Evolutionary conservation across 2,329 filamentous ascomycete genomes (phyloP), one percentile per base, ranked within the genome.

Genomic region (Arthrobotrys sinensis): DNA sequence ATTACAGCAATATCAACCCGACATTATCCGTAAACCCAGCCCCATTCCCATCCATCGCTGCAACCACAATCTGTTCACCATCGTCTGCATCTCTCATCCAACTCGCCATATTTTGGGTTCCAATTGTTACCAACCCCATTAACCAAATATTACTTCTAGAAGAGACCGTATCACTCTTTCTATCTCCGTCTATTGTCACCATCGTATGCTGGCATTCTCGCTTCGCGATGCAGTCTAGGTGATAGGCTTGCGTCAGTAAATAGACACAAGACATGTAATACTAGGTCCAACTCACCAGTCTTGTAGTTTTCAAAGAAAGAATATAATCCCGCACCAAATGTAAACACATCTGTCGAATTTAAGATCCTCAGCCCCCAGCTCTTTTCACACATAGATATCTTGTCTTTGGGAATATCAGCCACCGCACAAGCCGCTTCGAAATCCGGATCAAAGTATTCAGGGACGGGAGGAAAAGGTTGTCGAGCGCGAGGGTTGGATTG

Each of bases 401-500:
- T 69, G 2, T 79, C 69, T 24, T 38, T 5, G 4, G 66, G 28
- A 3, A 60, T 10, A 28, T 65, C 40, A 0, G 73, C 46, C 12
- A 1, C 36, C 10, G n/a, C 57, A 36, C 69, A 65, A 12, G 28
- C 19, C 1, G 32, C 79, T 66, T 65, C 63, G 40, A 55, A 76
- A 83, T 84, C 81, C 5, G 70, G 76, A 19, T 79, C 76, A 34
- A 69, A 62, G 79, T 82, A 69, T 68, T 73, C 36, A 46, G 52
- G 40, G 79, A 82, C n/a, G 4, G 76, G 80, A 6, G 76, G 34
- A 85, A 85, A 87, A 1, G 86, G 86, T 5, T 82, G 81, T 3
- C 85, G 85, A 2, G 85, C 84, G 14, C 81, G 76, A 43, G 84
- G 84, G 76, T 86, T 83, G 70, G 88, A 84, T 62, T 88, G 86